Base-by-base conservation (phyloP, 345 rosid genomes). In the Iberis pinnata region DNA sequence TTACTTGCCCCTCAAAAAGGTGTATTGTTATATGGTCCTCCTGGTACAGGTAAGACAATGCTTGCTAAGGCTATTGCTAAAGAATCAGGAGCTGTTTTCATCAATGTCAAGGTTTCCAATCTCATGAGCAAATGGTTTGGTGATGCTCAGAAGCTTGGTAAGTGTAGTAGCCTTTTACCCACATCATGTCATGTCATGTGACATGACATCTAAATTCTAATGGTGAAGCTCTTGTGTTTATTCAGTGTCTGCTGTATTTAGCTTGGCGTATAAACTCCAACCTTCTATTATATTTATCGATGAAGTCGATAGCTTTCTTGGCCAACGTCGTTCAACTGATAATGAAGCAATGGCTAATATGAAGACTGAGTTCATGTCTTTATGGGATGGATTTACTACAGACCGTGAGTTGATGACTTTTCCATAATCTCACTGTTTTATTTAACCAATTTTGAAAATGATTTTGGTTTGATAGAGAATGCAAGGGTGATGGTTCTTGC, bases 111-210 rank as follows among this genome's bases (percentile, higher is more conserved):
- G 78, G 73, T 92, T 56, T 83, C 97, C 0, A 85, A 85, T 77
- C 68, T 92, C 37, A 85, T 85, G 98, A 88, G 97, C 94, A 85
- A 88, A 70, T 85, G 97, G 98, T 88, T 92, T 71, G 97, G 97
- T 61, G 98, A 88, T 76, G 88, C 95, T 1, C 98, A 83, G 63
- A 92, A 92, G 76, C 95, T 92, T 18, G 98, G 97, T 92, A 72
- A 19, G 93, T 71, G 9, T 53, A 53, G 31, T n/a, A n/a, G n/a
- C n/a, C n/a, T n/a, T n/a, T n/a, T n/a, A n/a, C n/a, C n/a, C n/a
- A n/a, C n/a, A n/a, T n/a, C n/a, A n/a, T n/a, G n/a, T n/a, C n/a
- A n/a, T n/a, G n/a, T n/a, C n/a, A n/a, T n/a, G n/a, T n/a, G n/a
- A n/a, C n/a, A n/a, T n/a, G n/a, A n/a, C n/a, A n/a, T n/a, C n/a